phyloP scores from a whole-genome alignment of 176 grass and related monocot species.

The Chloris gayana region DNA sequence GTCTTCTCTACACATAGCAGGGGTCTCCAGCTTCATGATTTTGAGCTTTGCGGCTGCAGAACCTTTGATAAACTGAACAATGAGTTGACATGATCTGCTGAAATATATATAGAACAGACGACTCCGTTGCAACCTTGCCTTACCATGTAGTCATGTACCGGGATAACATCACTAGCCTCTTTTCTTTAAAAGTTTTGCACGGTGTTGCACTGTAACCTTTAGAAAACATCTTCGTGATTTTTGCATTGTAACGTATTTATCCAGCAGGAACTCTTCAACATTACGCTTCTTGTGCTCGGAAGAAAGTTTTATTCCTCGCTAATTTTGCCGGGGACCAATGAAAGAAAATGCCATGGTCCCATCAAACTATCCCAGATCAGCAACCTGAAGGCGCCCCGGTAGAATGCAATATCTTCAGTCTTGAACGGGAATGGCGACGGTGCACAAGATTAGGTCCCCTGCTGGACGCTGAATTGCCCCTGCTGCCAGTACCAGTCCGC shows the following conservation, averaged over 20 bases:
- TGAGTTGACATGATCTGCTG: not conserved
- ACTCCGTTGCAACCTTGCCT: not conserved
- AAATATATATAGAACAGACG: not conserved
- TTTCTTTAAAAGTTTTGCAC: not conserved
- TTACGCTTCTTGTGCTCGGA: not conserved
- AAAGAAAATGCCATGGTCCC: not conserved
- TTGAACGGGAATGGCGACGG: too few relatives aligned
- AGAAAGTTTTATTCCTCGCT: not conserved
- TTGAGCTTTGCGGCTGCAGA: constrained; percentile 59
- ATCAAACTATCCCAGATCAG: not conserved
- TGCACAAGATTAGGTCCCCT: too few relatives aligned
- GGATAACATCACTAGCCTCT: not conserved
- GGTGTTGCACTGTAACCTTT: not conserved
- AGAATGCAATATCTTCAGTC: too few relatives aligned
- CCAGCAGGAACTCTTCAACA: not conserved
- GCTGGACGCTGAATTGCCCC: too few relatives aligned
- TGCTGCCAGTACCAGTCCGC: too few relatives aligned
- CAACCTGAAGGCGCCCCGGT: too few relatives aligned
- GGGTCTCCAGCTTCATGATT: constrained; percentile 62
- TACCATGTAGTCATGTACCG: not conserved
- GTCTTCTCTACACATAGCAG: not conserved
- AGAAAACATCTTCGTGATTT: not conserved
- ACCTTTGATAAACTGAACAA: not conserved
- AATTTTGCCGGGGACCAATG: too few relatives aligned
- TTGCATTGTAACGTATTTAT: not conserved